Percentiles rank a stretch among this genome's conserved stretches.
Conservation (phyloP, 257 asterid species). For the Nyctanthes arbortristis region DNA sequence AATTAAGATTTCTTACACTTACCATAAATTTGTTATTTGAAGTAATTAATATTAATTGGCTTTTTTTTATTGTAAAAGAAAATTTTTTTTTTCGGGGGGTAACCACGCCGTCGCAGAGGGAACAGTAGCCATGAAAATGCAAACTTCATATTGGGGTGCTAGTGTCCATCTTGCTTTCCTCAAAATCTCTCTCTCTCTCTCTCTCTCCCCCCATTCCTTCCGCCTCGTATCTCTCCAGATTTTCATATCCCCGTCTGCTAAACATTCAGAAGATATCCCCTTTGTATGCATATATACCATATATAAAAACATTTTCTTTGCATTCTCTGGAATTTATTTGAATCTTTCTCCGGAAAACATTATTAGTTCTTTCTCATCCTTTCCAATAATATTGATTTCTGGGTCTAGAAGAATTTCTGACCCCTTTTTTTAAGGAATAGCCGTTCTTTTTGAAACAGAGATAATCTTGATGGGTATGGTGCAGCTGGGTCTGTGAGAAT, state of each 20-base stretch:
- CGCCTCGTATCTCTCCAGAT: not conserved
- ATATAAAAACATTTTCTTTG: not conserved
- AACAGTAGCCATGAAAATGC: not conserved
- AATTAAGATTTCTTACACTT: too few relatives aligned
- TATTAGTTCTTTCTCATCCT: not conserved
- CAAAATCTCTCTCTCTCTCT: too few relatives aligned
- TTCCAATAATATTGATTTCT: not conserved
- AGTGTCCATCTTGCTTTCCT: too few relatives aligned
- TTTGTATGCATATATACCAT: not conserved
- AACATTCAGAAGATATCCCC: not conserved
- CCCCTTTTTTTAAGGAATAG: not conserved
- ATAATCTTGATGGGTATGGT: slow-evolving; percentile 17
- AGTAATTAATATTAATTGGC: too few relatives aligned
- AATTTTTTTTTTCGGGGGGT: too few relatives aligned
- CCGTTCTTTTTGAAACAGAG: not conserved
- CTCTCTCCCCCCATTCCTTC: too few relatives aligned
- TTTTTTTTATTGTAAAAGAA: too few relatives aligned
- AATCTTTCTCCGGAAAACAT: not conserved
- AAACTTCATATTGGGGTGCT: not conserved
- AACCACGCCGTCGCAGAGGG: not conserved
- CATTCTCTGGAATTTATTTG: not conserved
- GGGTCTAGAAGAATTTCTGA: not conserved
- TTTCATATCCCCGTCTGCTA: not conserved
- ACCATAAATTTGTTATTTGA: too few relatives aligned
- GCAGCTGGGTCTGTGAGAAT: slow-evolving; percentile 25